Base-by-base conservation (phyloP, 805 yeast genomes). In the Nakazawaea sp. region DNA sequence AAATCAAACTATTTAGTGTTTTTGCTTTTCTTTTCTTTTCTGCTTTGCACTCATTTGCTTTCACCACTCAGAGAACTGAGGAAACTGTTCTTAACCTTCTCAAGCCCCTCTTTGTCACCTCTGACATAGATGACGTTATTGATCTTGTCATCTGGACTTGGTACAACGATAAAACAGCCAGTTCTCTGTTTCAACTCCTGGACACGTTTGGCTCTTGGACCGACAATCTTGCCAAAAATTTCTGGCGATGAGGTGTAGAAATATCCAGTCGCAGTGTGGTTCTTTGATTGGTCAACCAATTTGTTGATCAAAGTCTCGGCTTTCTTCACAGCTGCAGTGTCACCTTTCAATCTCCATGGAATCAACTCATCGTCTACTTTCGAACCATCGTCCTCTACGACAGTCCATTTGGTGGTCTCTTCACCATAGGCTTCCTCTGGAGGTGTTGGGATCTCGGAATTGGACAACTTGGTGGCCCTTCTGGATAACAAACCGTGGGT, bases 141-240 rank as follows among this genome's bases (percentile, higher is more conserved):
- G 43, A 68, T 51, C 43, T 68, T 62, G 43, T 78, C 82, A 32
- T 56, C 57, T 32, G 62, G 61, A 56, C 75, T 75, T 47, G 92
- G 94, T 38, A 83, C 75, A 34, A 68, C 65, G 43, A 84, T 72
- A 40, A 72, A 66, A 27, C 81, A 67, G 15, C 72, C 75, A 16
- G 82, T 64, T 41, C 68, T 62, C 19, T 63, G 62, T 62, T 92
- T 77, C 42, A 85, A 68, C 45, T 62, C 61, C 49, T 70, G 75
- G 52, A 86, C 66, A 43, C 72, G 76, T 25, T 77, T 59, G 32
- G 96, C 96, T 47, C 75, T 80, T 12, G 86, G 77, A 7, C 96
- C 96, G 45, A 87, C 73, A 36, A 86, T 65, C 53, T 68, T 72
- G 41, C 81, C 71, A 56, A 82, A 81, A 31, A 55, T 53, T 19